These are phyloP conservation scores for Picea sitchensis DNA, from an alignment of 75 land plant genomes.

Conservation along the genomic window DNA sequence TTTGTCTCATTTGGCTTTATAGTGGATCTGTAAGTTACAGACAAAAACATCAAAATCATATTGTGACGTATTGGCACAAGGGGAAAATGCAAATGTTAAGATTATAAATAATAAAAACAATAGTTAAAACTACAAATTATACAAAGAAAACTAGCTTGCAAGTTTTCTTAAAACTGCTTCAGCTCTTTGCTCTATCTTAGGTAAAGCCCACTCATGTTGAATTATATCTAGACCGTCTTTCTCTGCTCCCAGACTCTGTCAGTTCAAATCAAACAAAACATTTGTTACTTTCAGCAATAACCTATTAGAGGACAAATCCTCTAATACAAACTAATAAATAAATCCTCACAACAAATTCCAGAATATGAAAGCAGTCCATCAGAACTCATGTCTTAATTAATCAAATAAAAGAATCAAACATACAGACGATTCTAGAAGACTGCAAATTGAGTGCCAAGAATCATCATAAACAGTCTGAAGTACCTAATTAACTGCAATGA, in stretches of 20 bases:
- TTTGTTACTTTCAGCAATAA: not conserved
- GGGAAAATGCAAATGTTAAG: not conserved
- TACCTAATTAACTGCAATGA: not conserved
- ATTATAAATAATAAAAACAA: not conserved
- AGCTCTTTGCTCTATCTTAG: constrained; percentile 82
- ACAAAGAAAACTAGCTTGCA: constrained; percentile 14
- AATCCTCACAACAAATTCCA: not conserved
- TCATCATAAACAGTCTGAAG: not conserved
- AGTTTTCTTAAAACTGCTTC: constrained; percentile 74
- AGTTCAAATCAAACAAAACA: not conserved
- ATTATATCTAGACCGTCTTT: constrained; percentile 87
- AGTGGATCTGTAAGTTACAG: no score
- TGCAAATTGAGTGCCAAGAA: not conserved
- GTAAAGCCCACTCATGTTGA: constrained; percentile 92
- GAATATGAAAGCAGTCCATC: no score
- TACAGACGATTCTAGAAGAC: not conserved
- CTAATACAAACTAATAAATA: not conserved
- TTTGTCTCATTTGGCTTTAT: no score
- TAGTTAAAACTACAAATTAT: not conserved
- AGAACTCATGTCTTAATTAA: not conserved
- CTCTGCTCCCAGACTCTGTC: constrained; percentile 81
- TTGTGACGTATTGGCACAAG: not conserved
- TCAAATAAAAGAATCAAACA: not conserved
- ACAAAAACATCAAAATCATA: no score
- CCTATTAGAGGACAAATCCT: not conserved